A percentile compares a stretch with the other conserved stretches of the same genome.
Evolutionary conservation across 1,284 basidiomycete genomes (phyloP).

Genomic region (Boletus mariae): DNA sequence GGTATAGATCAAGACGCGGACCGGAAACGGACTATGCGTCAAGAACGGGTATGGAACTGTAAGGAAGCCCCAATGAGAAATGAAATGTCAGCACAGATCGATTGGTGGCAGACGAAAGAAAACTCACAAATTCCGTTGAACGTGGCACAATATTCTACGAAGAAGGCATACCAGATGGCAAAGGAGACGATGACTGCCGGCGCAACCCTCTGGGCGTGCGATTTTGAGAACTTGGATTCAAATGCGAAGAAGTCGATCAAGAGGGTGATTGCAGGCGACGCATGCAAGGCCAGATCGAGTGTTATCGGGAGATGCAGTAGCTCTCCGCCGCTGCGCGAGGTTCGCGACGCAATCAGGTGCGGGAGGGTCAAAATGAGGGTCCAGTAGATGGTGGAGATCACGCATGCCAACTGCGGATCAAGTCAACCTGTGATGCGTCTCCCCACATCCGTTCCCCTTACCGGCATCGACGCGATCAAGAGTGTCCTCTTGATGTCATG

Average conservation of each 20-base stretch:
- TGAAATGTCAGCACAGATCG: conserved; percentile 8
- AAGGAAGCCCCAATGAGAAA: background rate
- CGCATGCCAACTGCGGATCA: conserved; percentile 50
- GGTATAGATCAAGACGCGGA: conserved; percentile 61
- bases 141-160: conserved; percentile 67
- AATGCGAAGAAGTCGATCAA: conserved; percentile 69
- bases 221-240: conserved; percentile 56
- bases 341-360: conserved; percentile 43
- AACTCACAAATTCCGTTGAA: conserved; percentile 64
- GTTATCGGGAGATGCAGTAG: conserved; percentile 49
- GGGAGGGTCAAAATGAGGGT: conserved; percentile 52
- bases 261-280: conserved; percentile 56
- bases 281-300: conserved; percentile 68
- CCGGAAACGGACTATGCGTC: conserved; percentile 50
- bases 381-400: conserved; percentile 76
- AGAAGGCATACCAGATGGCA: conserved; percentile 54
- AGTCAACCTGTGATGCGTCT: conserved; percentile 1
- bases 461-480: conserved; percentile 31
- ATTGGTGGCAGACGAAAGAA: background rate
- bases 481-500: conserved; percentile 20
- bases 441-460: conserved; percentile 6
- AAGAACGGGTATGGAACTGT: conserved; percentile 83
- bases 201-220: conserved; percentile 43
- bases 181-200: conserved; percentile 42
- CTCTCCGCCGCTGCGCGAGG: conserved; percentile 33